A percentile compares a stretch with the other conserved stretches of the same genome.
These are phyloP conservation scores for Luffa acutangula DNA, from an alignment of 306 rosid genomes.

Conservation along the genomic window DNA sequence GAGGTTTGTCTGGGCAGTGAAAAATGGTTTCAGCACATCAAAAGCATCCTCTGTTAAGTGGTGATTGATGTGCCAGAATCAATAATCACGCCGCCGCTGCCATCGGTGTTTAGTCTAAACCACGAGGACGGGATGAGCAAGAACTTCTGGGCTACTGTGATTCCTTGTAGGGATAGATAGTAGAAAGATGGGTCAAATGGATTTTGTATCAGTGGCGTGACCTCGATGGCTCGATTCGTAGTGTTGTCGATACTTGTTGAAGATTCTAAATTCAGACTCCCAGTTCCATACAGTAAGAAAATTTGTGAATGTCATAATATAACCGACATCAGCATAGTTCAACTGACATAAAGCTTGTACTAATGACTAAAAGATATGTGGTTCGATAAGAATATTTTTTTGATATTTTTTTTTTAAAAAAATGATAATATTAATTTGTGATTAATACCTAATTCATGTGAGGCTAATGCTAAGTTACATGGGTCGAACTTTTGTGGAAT, in stretches of 20 bases:
- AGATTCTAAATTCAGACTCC: conserved; percentile 50
- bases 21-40: conserved; percentile 29
- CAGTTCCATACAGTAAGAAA: conserved; percentile 56
- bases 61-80: conserved; percentile 76
- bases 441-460: neutral
- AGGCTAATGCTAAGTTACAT: neutral
- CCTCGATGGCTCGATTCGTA: neutral
- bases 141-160: conserved; percentile 38
- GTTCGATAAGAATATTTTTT: too few relatives aligned
- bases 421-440: neutral
- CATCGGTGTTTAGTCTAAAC: conserved; percentile 38
- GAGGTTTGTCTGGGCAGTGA: conserved; percentile 37
- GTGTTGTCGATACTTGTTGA: conserved; percentile 16
- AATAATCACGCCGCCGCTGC: conserved; percentile 54
- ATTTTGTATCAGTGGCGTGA: conserved; percentile 43
- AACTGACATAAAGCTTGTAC: too few relatives aligned
- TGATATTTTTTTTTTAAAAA: too few relatives aligned
- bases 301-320: conserved; percentile 27
- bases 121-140: conserved; percentile 33
- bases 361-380: too few relatives aligned
- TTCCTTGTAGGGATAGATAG: conserved; percentile 58
- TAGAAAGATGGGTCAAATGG: conserved; percentile 62
- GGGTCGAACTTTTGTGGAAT: too few relatives aligned
- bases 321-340: too few relatives aligned
- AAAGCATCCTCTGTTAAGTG: conserved; percentile 33